A percentile compares a stretch with the other conserved stretches of the same genome.
These are phyloP conservation scores for Mycena leptocephala DNA, from an alignment of 768 basidiomycete genomes.

Conservation along the genomic window DNA sequence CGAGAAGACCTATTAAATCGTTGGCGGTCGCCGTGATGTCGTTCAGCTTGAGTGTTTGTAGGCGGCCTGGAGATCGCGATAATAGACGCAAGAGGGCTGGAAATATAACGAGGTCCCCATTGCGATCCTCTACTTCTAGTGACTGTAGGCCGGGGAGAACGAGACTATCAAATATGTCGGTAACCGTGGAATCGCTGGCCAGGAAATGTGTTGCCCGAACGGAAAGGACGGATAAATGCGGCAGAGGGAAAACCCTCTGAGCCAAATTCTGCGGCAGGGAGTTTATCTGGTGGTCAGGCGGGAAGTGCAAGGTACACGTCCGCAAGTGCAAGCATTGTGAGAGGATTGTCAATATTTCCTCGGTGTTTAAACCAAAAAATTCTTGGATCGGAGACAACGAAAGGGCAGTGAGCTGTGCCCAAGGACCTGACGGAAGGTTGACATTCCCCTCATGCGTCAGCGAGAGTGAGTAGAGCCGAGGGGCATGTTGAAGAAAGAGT, in stretches of 20 bases:
- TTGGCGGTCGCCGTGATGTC: conserved; percentile 8
- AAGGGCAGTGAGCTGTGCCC: conserved; percentile 22
- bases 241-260: background rate
- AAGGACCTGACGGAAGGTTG: conserved; percentile 15
- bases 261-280: too few relatives aligned
- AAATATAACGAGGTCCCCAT: conserved; percentile 21
- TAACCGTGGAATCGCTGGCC: background rate
- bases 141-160: conserved; percentile 11
- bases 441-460: conserved; percentile 30
- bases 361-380: conserved; percentile 24
- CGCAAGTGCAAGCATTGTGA: conserved; percentile 15
- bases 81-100: conserved; percentile 12
- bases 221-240: conserved; percentile 7
- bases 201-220: conserved; percentile 11
- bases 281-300: background rate
- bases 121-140: conserved; percentile 13
- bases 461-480: conserved; percentile 15
- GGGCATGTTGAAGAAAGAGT: conserved; percentile 29
- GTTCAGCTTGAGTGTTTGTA: conserved; percentile 20
- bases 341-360: conserved; percentile 8
- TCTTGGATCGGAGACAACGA: conserved; percentile 20
- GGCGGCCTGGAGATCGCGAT: conserved; percentile 16
- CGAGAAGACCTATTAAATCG: conserved; percentile 14
- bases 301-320: conserved; percentile 22
- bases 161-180: conserved; percentile 22